Evolutionary conservation across 23 red algal species (phyloP), one percentile per base, ranked within the genome.

Genomic region (Gracilariopsis chorda): DNA sequence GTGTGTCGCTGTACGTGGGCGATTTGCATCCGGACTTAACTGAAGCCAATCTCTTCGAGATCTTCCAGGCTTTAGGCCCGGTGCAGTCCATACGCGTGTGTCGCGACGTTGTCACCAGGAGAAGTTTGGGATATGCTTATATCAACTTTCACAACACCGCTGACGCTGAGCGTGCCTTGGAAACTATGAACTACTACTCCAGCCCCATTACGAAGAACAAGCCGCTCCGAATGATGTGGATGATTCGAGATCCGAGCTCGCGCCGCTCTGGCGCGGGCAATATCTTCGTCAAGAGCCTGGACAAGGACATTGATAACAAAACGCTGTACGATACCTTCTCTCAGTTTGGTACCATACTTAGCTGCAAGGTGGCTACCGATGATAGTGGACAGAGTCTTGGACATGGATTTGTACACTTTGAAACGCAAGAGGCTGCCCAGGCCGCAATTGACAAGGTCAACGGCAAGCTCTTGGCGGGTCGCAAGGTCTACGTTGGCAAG

Each of bases 151-250:
- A 99, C 74, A 94, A 88, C 72, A 78, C 90, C 24, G 90, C 77
- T 28, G 97, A 99, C 52, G 97, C 97, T 14, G 97, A 96, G 71
- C 67, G 93, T 24, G 97, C 97, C 11, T 48, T 99, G 49, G 97
- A 99, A 40, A 95, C 86, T n/a, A 93, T 99, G 97, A 95, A 99
- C 76, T 99, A 91, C 77, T 94, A 91, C 39, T 92, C 93, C 8
- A 76, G 77, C 35, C 90, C 93, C 19, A 45, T 92, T 45, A 99
- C 97, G 2, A 99, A 95, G 58, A 92, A 94, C 71, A 96, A 91
- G 80, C 93, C 97, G 2, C 60, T 99, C 11, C 82, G 97, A 27
- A 90, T 99, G 82, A 99, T 99, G 97, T 99, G 97, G 97, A 99
- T 92, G 82, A 88, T 93, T 62, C 89, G 97, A 43, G 97, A 99